Conservation (phyloP, 1,284 basidiomycete species). For the Fomes fomentarius region DNA sequence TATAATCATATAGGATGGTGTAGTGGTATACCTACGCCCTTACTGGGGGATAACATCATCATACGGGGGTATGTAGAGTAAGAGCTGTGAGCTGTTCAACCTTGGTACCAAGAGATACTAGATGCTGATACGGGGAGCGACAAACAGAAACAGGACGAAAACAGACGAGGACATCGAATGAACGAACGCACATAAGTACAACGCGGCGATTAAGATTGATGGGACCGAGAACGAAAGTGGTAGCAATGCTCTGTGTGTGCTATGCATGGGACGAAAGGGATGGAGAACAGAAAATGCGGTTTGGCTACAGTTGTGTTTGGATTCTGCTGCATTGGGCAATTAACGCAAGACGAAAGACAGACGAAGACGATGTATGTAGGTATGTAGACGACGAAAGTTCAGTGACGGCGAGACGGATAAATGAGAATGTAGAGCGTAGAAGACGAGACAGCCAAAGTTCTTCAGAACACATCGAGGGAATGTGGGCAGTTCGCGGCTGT, state of each 20-base stretch:
- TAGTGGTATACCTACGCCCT: slow-evolving; percentile 16
- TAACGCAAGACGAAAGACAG: neutral
- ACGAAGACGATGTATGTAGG: neutral
- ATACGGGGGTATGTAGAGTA: slow-evolving; percentile 24
- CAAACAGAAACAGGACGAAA: neutral
- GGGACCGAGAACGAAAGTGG: slow-evolving; percentile 11
- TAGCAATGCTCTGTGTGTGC: slow-evolving; percentile 10
- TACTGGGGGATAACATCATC: slow-evolving; percentile 13
- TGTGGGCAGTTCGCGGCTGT: slow-evolving; percentile 73
- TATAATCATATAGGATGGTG: slow-evolving; percentile 4
- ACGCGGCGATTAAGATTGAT: slow-evolving; percentile 15
- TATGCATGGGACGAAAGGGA: slow-evolving; percentile 1
- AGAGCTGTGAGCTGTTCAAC: slow-evolving; percentile 4
- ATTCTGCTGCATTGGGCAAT: neutral
- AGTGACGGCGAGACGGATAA: no score
- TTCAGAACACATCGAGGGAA: slow-evolving; percentile 78
- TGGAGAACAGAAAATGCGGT: neutral
- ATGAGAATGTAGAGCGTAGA: no score
- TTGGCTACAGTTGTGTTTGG: slow-evolving; percentile 17
- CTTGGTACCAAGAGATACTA: neutral
- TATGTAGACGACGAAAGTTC: neutral
- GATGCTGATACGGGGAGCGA: neutral
- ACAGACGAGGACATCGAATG: neutral
- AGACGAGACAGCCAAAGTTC: neutral
- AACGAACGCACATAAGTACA: slow-evolving; percentile 20